Base-by-base conservation (phyloP, 192 early-diverging fungal genomes). In the Coemansia sp. region DNA sequence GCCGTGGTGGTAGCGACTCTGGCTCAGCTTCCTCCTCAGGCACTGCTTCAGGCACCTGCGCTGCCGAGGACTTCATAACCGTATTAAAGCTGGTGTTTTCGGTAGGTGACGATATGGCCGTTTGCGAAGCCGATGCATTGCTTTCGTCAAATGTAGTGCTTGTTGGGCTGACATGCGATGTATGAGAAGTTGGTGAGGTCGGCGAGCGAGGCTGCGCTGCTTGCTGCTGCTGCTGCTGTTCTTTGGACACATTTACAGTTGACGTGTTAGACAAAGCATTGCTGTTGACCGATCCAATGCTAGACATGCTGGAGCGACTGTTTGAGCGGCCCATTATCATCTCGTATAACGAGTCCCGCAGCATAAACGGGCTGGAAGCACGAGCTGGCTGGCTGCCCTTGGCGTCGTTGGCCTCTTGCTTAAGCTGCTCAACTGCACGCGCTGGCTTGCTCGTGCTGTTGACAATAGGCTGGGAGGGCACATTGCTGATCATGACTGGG, bases 271-370 rank as follows among this genome's bases (percentile, higher is more conserved):
- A 70, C 15, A 61, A 45, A 10, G 57, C 63, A 35, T 65, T 69
- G 55, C 73, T 76, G 54, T 65, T 49, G 2, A 56, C 33, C 15
- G 73, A 76, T 12, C 50, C 46, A 8, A 58, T 42, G 42, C 73
- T 76, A 0, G 62, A 45, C 39, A 61, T 36, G 54, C 65, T 75
- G 3, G 59, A 49, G 44, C 65, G 33, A 42, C 73, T 69, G 8
- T 58, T 50, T n/a, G 73, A 63, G 16, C 62, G 62, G 23, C 67
- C 66, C 73, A 76, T 76, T 53, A 76, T 76, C 73, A 76, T 69
- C 55, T 76, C 73, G 38, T 76, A 76, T 10, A 76, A 45, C 54
- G 73, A 76, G 50, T 76, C 73, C 21, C 73, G 73, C 21, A 69
- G 37, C 26, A 68, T 53, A 42, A 76, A 76, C 10, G 73, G 73